Evolutionary conservation across 768 basidiomycete genomes (phyloP).

Genomic region (Mycena sanguinolenta): DNA sequence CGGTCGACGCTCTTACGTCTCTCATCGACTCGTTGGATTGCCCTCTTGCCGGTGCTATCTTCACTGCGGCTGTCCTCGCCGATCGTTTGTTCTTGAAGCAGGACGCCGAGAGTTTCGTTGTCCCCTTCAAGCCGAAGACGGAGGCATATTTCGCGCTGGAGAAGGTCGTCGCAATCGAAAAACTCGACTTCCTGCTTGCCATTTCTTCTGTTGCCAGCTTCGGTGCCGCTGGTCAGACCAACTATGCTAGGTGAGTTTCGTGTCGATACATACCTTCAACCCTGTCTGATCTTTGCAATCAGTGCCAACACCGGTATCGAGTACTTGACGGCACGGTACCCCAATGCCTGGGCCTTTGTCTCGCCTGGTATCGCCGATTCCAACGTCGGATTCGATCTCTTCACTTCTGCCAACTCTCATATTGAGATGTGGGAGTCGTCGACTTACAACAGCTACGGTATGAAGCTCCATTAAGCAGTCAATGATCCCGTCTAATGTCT

Average conservation of each 20-base stretch:
- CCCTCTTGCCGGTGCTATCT: slow-evolving; percentile 50
- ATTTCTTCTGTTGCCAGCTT: slow-evolving; percentile 50
- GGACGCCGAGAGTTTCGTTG: slow-evolving; percentile 44
- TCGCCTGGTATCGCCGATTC: slow-evolving; percentile 47
- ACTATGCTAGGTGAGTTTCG: slow-evolving; percentile 52
- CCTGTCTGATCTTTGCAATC: neutral
- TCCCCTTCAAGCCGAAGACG: slow-evolving; percentile 46
- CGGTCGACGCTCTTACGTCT: slow-evolving; percentile 31
- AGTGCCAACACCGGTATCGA: slow-evolving; percentile 52
- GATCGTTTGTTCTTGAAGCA: slow-evolving; percentile 50
- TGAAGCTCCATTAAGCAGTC: neutral
- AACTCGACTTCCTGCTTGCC: slow-evolving; percentile 52
- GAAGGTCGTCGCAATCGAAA: slow-evolving; percentile 41
- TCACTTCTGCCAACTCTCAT: neutral
- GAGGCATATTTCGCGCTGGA: slow-evolving; percentile 45
- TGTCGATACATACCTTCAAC: neutral
- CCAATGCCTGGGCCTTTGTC: slow-evolving; percentile 50
- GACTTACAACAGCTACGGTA: slow-evolving; percentile 13
- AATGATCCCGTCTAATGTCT: slow-evolving; percentile 20
- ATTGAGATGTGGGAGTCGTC: neutral
- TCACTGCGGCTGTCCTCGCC: slow-evolving; percentile 47
- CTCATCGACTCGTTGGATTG: slow-evolving; percentile 39
- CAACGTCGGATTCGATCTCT: neutral
- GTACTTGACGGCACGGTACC: slow-evolving; percentile 37
- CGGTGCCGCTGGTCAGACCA: slow-evolving; percentile 54